Conservation (phyloP, 1,139 yeast genomes). For the Candida sanyaensis region DNA sequence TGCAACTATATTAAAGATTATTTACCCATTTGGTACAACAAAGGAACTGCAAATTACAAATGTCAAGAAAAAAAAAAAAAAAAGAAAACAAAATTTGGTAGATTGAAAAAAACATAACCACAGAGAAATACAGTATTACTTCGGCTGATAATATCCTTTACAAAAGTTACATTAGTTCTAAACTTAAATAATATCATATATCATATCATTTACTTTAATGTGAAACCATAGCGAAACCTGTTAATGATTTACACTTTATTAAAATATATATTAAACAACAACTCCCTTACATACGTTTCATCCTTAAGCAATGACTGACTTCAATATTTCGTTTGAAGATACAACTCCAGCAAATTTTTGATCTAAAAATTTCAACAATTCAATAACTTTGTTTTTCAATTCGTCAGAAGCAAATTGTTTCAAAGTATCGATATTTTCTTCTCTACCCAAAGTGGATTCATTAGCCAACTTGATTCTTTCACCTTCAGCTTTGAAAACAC, state of each 20-base stretch:
- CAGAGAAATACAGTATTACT: no score
- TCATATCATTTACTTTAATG: no score
- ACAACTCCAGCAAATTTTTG: constrained; percentile 62
- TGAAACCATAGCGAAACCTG: no score
- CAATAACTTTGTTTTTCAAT: constrained; percentile 62
- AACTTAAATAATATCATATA: no score
- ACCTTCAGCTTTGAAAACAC: constrained; percentile 71
- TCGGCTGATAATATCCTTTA: no score
- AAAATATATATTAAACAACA: no score
- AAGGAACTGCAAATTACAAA: constrained; percentile 5
- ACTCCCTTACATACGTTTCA: neutral
- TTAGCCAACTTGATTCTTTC: constrained; percentile 68
- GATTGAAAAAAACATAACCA: no score
- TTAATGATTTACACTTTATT: no score
- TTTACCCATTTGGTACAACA: constrained; percentile 8
- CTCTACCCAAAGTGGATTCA: constrained; percentile 81
- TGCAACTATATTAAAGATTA: constrained; percentile 9
- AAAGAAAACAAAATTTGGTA: no score
- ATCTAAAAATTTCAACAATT: constrained; percentile 73
- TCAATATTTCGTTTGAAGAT: constrained; percentile 56
- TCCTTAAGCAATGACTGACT: constrained; percentile 48
- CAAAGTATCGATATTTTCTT: constrained; percentile 72
- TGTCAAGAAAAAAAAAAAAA: neutral
- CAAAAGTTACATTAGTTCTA: no score
- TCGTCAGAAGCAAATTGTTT: constrained; percentile 78